Base-by-base conservation (phyloP, 352 stramenopile genomes). In the Phytophthora meadii region DNA sequence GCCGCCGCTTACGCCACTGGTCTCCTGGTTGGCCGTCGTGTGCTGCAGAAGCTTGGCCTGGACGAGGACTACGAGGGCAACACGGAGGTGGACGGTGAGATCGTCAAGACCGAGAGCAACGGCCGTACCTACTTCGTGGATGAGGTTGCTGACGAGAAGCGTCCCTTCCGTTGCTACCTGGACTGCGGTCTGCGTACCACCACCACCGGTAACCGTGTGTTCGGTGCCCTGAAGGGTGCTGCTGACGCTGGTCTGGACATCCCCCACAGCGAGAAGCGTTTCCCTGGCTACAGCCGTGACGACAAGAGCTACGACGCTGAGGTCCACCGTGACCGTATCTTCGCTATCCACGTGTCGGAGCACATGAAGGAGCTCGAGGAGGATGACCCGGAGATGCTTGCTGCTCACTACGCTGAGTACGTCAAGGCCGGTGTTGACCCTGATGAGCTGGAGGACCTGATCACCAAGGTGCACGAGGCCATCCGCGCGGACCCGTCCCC, bases 321-420 rank as follows among this genome's bases (percentile, higher is more conserved):
- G 70, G 97, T 97, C 69, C 97, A 99, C 89, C 92, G 92, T 65
- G 95, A 99, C 81, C 95, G 94, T 50, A 99, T 99, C 94, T 98
- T 99, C 73, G 98, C 97, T 60, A 85, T 97, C 60, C 97, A 99
- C 83, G 87, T 99, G 25, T 88, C 89, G 48, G 97, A 99, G 77
- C 99, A 99, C 94, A 99, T 99, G 97, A 97, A 99, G 81, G 97
- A 99, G 77, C 88, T 99, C 22, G 96, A 99, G 84, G 97, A 99
- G 78, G 97, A 99, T 76, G 97, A 99, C 85, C 97, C 98, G 52
- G 94, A 98, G 68, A 98, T 98, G 82, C 98, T 99, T 85, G 92
- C 98, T 37, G 81, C 95, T 69, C 96, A 99, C 77, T 99, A 99
- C 82, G 95, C 96, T 37, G 79, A 90, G 58, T 99, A 98, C 89